Evolutionary conservation across 192 early-diverging fungal genomes (phyloP).

Genomic region (Rhizoclosmatium globosum): DNA sequence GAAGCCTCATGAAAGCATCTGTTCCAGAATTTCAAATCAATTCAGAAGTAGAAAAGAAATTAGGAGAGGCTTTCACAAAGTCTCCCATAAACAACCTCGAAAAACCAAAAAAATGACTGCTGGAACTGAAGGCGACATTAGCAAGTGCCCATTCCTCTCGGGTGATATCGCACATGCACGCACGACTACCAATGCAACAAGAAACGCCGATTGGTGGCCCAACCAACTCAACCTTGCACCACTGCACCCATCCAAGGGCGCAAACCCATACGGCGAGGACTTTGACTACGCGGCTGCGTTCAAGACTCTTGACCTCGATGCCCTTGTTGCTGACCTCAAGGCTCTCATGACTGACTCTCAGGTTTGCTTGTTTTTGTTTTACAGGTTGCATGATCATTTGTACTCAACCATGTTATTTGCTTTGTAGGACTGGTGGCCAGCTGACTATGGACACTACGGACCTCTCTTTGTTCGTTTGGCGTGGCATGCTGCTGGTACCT

Average conservation of each 20-base stretch:
- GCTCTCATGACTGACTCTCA: constrained; percentile 8
- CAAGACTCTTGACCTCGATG: constrained; percentile 22
- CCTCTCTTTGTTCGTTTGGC: constrained; percentile 66
- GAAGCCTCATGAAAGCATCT: too few relatives aligned
- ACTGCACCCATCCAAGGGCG: not conserved
- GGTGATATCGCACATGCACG: not conserved
- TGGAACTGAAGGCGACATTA: too few relatives aligned
- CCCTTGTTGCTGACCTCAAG: constrained; percentile 24
- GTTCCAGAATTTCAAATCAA: too few relatives aligned
- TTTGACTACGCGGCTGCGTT: constrained; percentile 5
- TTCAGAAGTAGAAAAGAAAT: too few relatives aligned
- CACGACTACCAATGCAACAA: not conserved
- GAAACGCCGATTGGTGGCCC: constrained; percentile 32
- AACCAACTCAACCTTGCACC: constrained; percentile 16
- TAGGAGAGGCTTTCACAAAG: too few relatives aligned
- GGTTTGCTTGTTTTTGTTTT: not conserved
- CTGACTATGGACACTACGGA: constrained; percentile 68
- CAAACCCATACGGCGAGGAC: not conserved
- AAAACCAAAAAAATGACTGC: too few relatives aligned
- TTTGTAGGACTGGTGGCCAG: constrained; percentile 28
- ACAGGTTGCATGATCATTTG: too few relatives aligned
- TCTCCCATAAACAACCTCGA: too few relatives aligned
- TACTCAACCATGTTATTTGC: too few relatives aligned
- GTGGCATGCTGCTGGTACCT: constrained; percentile 74
- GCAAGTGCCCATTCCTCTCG: constrained; percentile 29